A percentile compares a stretch with the other conserved stretches of the same genome.
Conservation (phyloP, 768 basidiomycete species). For the Chlorophyllum brunneum region DNA sequence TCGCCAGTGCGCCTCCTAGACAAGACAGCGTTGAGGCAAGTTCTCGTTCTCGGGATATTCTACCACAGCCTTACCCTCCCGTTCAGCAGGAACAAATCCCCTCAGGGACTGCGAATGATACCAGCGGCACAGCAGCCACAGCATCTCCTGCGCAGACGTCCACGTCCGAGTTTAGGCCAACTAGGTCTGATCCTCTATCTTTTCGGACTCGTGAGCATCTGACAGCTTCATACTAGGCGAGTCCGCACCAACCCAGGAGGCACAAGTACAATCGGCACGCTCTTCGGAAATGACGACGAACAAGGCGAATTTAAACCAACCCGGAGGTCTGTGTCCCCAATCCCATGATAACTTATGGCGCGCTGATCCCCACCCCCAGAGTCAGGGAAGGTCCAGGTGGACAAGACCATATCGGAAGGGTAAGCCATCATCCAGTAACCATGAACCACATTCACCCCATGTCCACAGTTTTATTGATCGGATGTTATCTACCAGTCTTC, state of each 20-base stretch:
- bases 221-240: constrained; percentile 25
- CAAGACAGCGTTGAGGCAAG: constrained; percentile 15
- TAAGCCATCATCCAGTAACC: constrained; percentile 18
- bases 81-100: not conserved
- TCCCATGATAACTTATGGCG: not conserved
- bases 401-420: constrained; percentile 50
- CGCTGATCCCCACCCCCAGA: constrained; percentile 32
- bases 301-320: constrained; percentile 61
- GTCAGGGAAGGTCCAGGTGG: constrained; percentile 70
- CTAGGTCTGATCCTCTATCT: constrained; percentile 36
- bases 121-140: not conserved
- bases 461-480: constrained; percentile 16
- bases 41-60: too few species aligned
- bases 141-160: not conserved
- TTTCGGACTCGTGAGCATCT: not conserved
- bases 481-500: too few species aligned
- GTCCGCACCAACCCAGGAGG: constrained; percentile 45
- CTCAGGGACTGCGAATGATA: not conserved
- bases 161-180: constrained; percentile 44
- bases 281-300: constrained; percentile 43
- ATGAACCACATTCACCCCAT: not conserved
- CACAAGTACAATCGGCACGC: constrained; percentile 35
- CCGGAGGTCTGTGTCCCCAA: constrained; percentile 43
- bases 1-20: constrained; percentile 51
- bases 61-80: not conserved